phyloP scores from a whole-genome alignment of 192 early-diverging fungal species.

The Phlyctochytrium bullatum region DNA sequence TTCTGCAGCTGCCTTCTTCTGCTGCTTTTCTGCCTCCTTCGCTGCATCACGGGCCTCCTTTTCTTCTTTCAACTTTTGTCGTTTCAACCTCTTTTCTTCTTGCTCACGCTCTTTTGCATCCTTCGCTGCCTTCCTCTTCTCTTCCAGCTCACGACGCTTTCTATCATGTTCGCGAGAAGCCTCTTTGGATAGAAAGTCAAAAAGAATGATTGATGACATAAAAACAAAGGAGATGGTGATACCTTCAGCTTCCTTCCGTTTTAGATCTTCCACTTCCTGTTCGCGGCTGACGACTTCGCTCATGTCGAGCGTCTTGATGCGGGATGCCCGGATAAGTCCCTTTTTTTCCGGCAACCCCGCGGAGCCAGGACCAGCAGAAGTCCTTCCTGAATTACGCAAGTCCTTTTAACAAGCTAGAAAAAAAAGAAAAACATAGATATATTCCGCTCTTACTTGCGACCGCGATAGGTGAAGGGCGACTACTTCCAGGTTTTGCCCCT shows the following conservation, averaged over 20 bases:
- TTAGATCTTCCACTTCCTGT: not conserved
- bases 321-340: not conserved
- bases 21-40: not conserved
- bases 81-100: slow-evolving; percentile 14
- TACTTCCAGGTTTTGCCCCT: not conserved
- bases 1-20: slow-evolving; percentile 14
- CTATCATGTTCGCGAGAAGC: slow-evolving; percentile 14
- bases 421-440: not conserved
- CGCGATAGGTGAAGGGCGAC: not conserved
- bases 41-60: slow-evolving; percentile 11
- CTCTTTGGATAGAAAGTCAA: slow-evolving; percentile 3
- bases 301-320: not conserved
- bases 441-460: not conserved
- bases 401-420: not conserved
- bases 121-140: slow-evolving; percentile 8
- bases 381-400: not conserved
- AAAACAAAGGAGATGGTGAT: not conserved
- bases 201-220: no score
- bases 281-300: not conserved
- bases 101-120: slow-evolving; percentile 21
- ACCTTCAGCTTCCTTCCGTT: slow-evolving; percentile 3
- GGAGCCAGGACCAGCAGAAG: not conserved
- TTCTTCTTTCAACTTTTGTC: slow-evolving; percentile 18
- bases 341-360: not conserved
- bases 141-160: slow-evolving; percentile 17